Conservation (phyloP, 208 protist genomes). For the Balamuthia mandrillaris region DNA sequence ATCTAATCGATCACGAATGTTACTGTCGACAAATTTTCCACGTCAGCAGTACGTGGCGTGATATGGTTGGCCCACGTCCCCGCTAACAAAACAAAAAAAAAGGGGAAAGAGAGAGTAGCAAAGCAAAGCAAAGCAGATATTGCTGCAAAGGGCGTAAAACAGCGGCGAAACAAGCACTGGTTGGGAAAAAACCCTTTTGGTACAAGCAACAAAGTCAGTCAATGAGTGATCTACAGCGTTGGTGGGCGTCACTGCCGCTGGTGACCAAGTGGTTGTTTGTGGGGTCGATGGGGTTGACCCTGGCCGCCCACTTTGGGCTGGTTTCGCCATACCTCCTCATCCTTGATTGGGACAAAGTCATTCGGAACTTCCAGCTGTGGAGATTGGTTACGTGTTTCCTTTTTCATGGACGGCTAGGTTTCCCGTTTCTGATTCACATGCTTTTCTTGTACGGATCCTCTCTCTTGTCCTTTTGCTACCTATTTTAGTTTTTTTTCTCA, state of each 20-base stretch:
- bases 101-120: too few relatives aligned
- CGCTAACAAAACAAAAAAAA: too few relatives aligned
- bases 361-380: neutral
- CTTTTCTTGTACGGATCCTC: neutral
- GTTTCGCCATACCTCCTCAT: neutral
- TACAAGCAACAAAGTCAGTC: neutral
- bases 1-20: too few relatives aligned
- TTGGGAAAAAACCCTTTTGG: too few relatives aligned
- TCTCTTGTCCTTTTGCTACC: neutral
- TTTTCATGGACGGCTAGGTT: neutral
- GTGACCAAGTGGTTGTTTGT: constrained; percentile 17
- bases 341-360: neutral
- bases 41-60: too few relatives aligned
- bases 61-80: too few relatives aligned
- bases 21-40: too few relatives aligned
- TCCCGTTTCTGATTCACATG: constrained; percentile 11
- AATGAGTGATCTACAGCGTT: neutral
- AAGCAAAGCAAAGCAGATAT: too few relatives aligned
- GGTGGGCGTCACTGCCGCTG: neutral
- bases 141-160: too few relatives aligned
- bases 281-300: neutral
- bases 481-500: neutral
- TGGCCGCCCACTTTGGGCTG: neutral
- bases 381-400: constrained; percentile 3
- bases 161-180: too few relatives aligned